Base-by-base conservation (phyloP, 2,329 filamentous ascomycete species). In the Aspergillus chevalieri region DNA sequence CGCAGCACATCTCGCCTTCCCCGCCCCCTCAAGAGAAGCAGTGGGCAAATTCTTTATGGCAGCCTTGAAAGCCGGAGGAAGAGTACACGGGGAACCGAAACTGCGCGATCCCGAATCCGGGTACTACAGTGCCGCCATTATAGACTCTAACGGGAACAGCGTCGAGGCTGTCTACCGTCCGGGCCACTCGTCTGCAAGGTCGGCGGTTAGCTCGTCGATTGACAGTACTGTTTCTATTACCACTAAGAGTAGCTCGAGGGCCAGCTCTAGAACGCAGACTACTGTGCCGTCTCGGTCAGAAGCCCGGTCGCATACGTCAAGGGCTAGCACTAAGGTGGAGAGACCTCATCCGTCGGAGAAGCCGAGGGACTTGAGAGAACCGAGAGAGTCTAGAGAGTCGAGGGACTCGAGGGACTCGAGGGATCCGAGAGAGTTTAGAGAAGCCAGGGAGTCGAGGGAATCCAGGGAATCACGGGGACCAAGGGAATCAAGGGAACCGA, bases 141-240 rank as follows among this genome's bases (percentile, higher is more conserved):
- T 83, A 52, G 89, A 95, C 68, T 78, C 88, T 48, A 89, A 95
- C 71, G 87, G 87, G 46, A 94, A 95, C 72, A 86, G 80, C 58
- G 83, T 95, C 64, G 87, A 93, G 64, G 86, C 88, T 26, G 81
- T 91, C 45, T 86, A 83, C 65, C 75, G 76, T 7, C 64, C 68
- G 5, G 61, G 58, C 45, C 46, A 26, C 43, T 58, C 65, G 0
- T 60, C 60, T 14, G 52, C 57, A 24, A 60, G 55, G 44, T 63
- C 62, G n/a, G 60, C 58, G 28, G 58, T 55, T 17, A 65, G 58
- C n/a, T 59, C 58, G 15, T 62, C 64, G 17, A 54, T 68, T 7
- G 57, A 71, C 7, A 68, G 71, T 47, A 66, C 65, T 47, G 63
- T 65, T 38, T 70, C 69, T 2, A 65, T 69, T 2, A 66, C 71